A percentile compares a stretch with the other conserved stretches of the same genome.
phyloP scores from a whole-genome alignment of 495 filamentous ascomycete genomes.

The Xanthoparmelia taractica region DNA sequence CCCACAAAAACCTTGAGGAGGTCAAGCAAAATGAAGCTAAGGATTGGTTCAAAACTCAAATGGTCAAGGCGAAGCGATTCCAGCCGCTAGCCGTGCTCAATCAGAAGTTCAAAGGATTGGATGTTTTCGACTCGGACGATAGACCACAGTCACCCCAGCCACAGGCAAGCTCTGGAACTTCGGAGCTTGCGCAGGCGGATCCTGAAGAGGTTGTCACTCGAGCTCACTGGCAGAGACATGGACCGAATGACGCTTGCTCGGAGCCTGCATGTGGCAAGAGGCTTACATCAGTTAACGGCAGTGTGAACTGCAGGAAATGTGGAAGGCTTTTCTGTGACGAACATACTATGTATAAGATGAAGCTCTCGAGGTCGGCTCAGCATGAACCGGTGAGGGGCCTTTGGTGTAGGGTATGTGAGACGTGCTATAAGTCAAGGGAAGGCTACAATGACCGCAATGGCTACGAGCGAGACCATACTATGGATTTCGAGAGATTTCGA shows the following conservation, averaged over 20 bases:
- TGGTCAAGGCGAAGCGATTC: slow-evolving; percentile 90
- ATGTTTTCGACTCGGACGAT: slow-evolving; percentile 92
- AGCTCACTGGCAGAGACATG: slow-evolving; percentile 77
- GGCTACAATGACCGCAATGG: slow-evolving; percentile 89
- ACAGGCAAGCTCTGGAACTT: slow-evolving; percentile 16
- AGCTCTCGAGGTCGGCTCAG: slow-evolving; percentile 78
- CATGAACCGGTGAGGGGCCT: slow-evolving; percentile 88
- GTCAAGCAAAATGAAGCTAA: slow-evolving; percentile 94
- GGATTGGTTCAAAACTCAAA: slow-evolving; percentile 95
- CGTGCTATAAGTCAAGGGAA: slow-evolving; percentile 91
- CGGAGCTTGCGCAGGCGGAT: slow-evolving; percentile 48
- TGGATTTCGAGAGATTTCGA: slow-evolving; percentile 57
- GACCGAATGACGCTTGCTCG: slow-evolving; percentile 68
- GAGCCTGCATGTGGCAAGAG: slow-evolving; percentile 79
- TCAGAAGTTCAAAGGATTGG: slow-evolving; percentile 93
- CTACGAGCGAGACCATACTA: slow-evolving; percentile 59
- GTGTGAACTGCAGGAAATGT: slow-evolving; percentile 86
- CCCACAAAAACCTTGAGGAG: slow-evolving; percentile 87
- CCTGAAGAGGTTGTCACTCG: slow-evolving; percentile 84
- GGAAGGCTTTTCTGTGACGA: slow-evolving; percentile 93
- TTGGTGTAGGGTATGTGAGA: slow-evolving; percentile 95
- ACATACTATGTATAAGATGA: slow-evolving; percentile 99
- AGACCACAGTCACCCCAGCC: slow-evolving; percentile 32
- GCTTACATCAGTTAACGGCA: slow-evolving; percentile 69
- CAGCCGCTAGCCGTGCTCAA: slow-evolving; percentile 87